These are phyloP conservation scores for Sergeia podlipaevii DNA, from an alignment of 208 protist species.

Conservation along the genomic window DNA sequence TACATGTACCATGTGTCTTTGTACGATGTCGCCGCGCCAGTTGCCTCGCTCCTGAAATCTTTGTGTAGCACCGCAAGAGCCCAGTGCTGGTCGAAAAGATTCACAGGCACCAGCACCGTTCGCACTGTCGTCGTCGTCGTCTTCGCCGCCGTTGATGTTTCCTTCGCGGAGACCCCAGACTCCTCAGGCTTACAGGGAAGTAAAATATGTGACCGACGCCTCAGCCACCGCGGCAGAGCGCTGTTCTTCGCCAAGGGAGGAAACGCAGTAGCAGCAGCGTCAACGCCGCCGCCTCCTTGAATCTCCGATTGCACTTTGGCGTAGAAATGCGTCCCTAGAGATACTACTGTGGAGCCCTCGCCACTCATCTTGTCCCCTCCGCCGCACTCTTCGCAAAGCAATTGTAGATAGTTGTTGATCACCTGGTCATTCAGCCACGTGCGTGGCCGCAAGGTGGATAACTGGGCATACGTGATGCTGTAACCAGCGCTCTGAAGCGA, in stretches of 20 bases:
- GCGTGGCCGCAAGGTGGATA: slow-evolving; percentile 40
- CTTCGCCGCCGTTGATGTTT: neutral
- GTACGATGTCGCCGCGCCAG: neutral
- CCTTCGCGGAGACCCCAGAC: neutral
- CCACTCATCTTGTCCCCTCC: neutral
- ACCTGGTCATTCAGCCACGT: slow-evolving; percentile 81
- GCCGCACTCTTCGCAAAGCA: slow-evolving; percentile 44
- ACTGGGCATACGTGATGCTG: slow-evolving; percentile 52
- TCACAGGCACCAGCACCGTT: slow-evolving; percentile 68
- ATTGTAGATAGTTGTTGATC: slow-evolving; percentile 76
- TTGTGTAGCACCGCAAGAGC: slow-evolving; percentile 62
- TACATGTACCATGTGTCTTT: slow-evolving; percentile 45
- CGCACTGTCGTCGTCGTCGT: slow-evolving; percentile 22
- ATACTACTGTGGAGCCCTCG: slow-evolving; percentile 15
- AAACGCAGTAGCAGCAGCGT: neutral
- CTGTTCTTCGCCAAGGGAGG: slow-evolving; percentile 26
- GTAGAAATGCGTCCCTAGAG: slow-evolving; percentile 79
- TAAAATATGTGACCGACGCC: slow-evolving; percentile 55
- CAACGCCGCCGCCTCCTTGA: neutral
- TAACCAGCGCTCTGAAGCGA: slow-evolving; percentile 20
- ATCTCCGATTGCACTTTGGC: slow-evolving; percentile 62
- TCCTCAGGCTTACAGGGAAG: slow-evolving; percentile 19
- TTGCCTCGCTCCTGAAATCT: neutral
- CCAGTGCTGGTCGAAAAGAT: slow-evolving; percentile 72
- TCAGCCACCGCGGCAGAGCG: slow-evolving; percentile 67